Conservation (phyloP, 2,329 filamentous ascomycete species). For the Zasmidium citrigriseum region DNA sequence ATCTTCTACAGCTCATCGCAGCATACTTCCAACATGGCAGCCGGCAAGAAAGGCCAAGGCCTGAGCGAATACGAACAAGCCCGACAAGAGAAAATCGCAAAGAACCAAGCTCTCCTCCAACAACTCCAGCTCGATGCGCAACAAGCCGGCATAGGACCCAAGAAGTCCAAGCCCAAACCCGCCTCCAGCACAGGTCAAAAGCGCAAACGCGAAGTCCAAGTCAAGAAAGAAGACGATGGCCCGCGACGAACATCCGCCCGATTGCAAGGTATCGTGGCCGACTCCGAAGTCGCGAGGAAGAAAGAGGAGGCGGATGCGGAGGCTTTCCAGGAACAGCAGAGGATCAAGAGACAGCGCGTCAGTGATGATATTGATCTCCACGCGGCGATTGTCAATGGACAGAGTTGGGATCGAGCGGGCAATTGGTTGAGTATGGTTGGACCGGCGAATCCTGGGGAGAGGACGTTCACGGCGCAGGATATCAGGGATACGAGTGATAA, state of each 20-base stretch:
- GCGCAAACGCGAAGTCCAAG: conserved; percentile 42
- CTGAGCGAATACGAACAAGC: conserved; percentile 86
- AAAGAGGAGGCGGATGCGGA: conserved; percentile 67
- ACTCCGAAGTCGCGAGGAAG: conserved; percentile 67
- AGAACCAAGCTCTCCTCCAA: conserved; percentile 79
- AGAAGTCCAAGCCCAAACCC: conserved; percentile 51
- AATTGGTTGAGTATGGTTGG: conserved; percentile 68
- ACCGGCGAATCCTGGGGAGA: conserved; percentile 74
- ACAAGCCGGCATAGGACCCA: conserved; percentile 67
- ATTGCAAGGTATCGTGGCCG: conserved; percentile 63
- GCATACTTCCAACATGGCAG: conserved; percentile 17
- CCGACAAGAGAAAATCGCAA: conserved; percentile 81
- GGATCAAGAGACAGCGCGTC: conserved; percentile 64
- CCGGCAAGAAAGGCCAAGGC: conserved; percentile 36
- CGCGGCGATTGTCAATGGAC: conserved; percentile 78
- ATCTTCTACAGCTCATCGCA: not conserved
- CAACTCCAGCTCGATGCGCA: conserved; percentile 70
- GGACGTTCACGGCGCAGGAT: conserved; percentile 85
- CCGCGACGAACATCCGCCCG: conserved; percentile 64
- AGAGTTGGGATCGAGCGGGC: conserved; percentile 65
- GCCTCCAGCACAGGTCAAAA: conserved; percentile 45
- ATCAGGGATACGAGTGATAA: conserved; percentile 77
- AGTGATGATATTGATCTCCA: conserved; percentile 69
- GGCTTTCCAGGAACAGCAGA: conserved; percentile 57
- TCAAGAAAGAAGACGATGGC: conserved; percentile 52